Evolutionary conservation across 306 rosid species (phyloP).

Genomic region (Elaeagnus macrophylla): DNA sequence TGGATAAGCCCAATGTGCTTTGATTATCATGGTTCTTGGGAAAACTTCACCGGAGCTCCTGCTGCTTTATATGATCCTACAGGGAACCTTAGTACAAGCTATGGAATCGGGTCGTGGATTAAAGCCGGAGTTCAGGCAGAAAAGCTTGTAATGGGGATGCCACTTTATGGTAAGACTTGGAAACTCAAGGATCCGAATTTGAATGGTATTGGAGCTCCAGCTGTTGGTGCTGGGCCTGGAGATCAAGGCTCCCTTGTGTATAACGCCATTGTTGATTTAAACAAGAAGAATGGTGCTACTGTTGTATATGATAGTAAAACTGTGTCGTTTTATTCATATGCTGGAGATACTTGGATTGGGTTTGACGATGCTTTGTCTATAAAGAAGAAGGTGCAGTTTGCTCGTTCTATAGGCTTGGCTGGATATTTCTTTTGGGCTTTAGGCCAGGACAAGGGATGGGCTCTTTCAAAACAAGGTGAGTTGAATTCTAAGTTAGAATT

Average conservation of each 20-base stretch:
- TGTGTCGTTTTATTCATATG: conserved; percentile 46
- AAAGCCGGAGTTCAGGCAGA: conserved; percentile 34
- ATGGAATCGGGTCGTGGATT: conserved; percentile 65
- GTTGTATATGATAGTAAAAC: conserved; percentile 41
- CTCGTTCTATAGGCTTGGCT: conserved; percentile 32
- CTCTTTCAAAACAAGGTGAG: conserved; percentile 45
- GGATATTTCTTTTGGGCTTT: conserved; percentile 90
- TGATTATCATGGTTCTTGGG: conserved; percentile 68
- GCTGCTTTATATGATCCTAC: conserved; percentile 42
- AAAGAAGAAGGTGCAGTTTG: conserved; percentile 36
- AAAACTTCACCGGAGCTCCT: conserved; percentile 38
- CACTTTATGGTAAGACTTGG: conserved; percentile 71
- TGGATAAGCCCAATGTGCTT: conserved; percentile 77
- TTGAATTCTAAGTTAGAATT: too few species aligned
- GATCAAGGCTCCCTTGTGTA: conserved; percentile 40
- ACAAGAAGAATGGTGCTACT: conserved; percentile 18
- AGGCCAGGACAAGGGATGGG: conserved; percentile 61
- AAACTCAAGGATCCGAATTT: conserved; percentile 25
- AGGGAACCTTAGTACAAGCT: conserved; percentile 34
- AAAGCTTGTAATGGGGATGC: conserved; percentile 61
- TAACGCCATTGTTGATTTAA: conserved; percentile 33
- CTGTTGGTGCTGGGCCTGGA: conserved; percentile 44
- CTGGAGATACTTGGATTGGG: conserved; percentile 56
- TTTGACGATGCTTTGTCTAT: conserved; percentile 58
- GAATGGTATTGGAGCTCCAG: conserved; percentile 37